phyloP scores from a whole-genome alignment of 2,329 filamentous ascomycete species.

The Sarocladium oryzae region DNA sequence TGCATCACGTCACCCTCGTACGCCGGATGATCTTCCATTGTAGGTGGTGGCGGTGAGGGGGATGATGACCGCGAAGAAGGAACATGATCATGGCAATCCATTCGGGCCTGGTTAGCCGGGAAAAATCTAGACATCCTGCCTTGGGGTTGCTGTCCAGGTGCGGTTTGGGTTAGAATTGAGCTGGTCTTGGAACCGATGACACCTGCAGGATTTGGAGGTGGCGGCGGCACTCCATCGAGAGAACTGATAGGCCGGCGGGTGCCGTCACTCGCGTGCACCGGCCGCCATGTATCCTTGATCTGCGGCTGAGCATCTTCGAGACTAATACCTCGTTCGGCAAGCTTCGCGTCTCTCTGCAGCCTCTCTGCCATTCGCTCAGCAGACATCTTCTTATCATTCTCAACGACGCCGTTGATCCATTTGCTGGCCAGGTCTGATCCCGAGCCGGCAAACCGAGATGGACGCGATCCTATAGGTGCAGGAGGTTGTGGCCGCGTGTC shows the following conservation, averaged over 20 bases:
- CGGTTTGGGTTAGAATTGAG: slow-evolving; percentile 21
- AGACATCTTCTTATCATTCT: slow-evolving; percentile 39
- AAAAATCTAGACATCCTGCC: slow-evolving; percentile 54
- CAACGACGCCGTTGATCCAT: slow-evolving; percentile 37
- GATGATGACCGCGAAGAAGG: slow-evolving; percentile 44
- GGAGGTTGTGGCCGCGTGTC: slow-evolving; percentile 24
- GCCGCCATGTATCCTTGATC: slow-evolving; percentile 51
- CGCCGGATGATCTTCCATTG: slow-evolving; percentile 62
- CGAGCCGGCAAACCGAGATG: slow-evolving; percentile 20
- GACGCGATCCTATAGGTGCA: slow-evolving; percentile 26
- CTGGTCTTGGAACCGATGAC: slow-evolving; percentile 21
- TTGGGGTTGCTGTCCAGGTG: slow-evolving; percentile 32
- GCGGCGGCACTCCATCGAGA: slow-evolving; percentile 11
- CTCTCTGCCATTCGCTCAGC: slow-evolving; percentile 23
- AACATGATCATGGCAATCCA: slow-evolving; percentile 28
- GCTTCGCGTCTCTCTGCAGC: slow-evolving; percentile 9
- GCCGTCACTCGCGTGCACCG: slow-evolving; percentile 30
- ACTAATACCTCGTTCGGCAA: slow-evolving; percentile 33
- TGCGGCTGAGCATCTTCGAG: slow-evolving; percentile 38
- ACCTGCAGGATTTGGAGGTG: slow-evolving; percentile 18
- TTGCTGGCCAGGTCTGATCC: slow-evolving; percentile 29
- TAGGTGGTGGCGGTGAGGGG: slow-evolving; percentile 67
- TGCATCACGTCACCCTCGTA: slow-evolving; percentile 60
- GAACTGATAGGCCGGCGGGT: slow-evolving; percentile 14
- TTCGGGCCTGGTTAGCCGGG: slow-evolving; percentile 44